phyloP scores from a whole-genome alignment of 345 rosid genomes.

The Aquilaria malaccensis region DNA sequence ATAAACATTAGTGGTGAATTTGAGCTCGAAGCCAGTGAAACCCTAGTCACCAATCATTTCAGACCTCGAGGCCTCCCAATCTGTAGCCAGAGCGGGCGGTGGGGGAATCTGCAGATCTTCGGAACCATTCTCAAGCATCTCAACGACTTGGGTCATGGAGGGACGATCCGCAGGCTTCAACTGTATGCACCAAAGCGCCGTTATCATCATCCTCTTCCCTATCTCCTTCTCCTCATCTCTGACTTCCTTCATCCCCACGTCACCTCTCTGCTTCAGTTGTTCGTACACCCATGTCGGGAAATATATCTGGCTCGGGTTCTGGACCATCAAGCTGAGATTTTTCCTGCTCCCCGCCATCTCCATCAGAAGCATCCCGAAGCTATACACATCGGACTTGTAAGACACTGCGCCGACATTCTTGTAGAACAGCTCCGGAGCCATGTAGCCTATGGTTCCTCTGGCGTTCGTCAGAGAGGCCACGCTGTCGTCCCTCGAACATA shows the following conservation, averaged over 20 bases:
- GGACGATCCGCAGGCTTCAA: not conserved
- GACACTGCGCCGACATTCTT: not conserved
- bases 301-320: not conserved
- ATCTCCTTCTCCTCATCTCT: not conserved
- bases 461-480: too few relatives aligned
- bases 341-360: constrained; percentile 2
- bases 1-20: too few relatives aligned
- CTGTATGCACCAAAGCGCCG: constrained; percentile 1
- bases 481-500: not conserved
- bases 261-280: not conserved
- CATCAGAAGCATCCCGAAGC: constrained; percentile 1
- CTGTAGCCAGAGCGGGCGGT: not conserved
- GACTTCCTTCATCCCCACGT: not conserved
- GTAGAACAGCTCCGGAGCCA: not conserved
- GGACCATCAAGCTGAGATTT: not conserved
- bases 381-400: not conserved
- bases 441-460: not conserved
- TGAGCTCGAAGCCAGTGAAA: too few relatives aligned
- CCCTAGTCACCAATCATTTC: too few relatives aligned
- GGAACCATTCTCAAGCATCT: not conserved
- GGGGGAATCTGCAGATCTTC: not conserved
- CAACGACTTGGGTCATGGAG: not conserved
- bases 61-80: too few relatives aligned
- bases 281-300: not conserved
- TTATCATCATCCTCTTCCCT: not conserved